Base-by-base conservation (phyloP, 306 rosid species). In the Dryas octopetala region DNA sequence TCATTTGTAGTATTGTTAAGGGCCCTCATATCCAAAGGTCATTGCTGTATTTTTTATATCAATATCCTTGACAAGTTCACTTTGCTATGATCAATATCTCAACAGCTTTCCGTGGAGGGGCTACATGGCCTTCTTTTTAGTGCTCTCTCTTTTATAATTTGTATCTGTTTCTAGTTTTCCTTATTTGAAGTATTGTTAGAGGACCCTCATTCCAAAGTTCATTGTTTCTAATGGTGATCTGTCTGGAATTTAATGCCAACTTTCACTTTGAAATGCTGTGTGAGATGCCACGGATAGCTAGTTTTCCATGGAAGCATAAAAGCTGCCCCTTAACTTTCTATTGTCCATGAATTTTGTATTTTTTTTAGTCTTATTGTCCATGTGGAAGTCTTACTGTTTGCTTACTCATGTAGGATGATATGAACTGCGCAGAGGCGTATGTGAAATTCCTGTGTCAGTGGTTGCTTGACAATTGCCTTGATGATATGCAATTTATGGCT, bases 391-490 rank as follows among this genome's bases (percentile, higher is more conserved):
- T 74, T 66, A 50, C 78, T 58, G 40, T 78, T 55, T 41, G 41
- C 58, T 48, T 2, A 54, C 59, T 66, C 43, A 9, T 83, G 85
- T 72, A 96, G 99, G 98, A 96, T 77, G 90, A 96, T 80, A 96
- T 96, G 99, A 89, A 90, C 65, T 96, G 99, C 41, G 99, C 99
- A 0, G 98, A 96, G 89, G 97, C 96, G 0, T 96, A 90, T 63
- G 98, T 96, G 71, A 96, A 82, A 76, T 92, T 88, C 64, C 4
- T 96, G 82, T 90, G 93, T 78, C 92, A 90, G 81, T 96, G 97
- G 93, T 89, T 96, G 67, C 96, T 96, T 72, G 99, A 92, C 49
- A 80, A 90, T 54, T 92, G 99, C 77, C 47, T 68, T 28, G 99
- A 96, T n/a, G 98, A 96, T 76, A 90, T 96, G 99, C 73, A 83